Percentiles rank a stretch among this genome's conserved stretches.
Evolutionary conservation across 768 basidiomycete species (phyloP).

Genomic region (Auricularia auricula-judae): DNA sequence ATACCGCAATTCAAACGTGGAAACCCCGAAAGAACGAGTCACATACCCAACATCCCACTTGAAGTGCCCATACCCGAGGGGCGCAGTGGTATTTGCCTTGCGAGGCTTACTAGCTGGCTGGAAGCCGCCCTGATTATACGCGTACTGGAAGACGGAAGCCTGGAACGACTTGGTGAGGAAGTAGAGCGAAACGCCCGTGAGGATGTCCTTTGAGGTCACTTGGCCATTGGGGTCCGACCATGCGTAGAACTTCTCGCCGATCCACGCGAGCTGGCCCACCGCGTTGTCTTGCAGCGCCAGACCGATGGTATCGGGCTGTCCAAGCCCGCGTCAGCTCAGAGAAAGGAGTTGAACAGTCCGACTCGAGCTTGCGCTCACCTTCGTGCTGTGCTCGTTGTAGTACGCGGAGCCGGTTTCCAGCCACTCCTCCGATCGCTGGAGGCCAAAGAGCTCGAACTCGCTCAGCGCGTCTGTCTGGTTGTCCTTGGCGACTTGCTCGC

Average conservation of each 20-base stretch:
- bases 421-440: background rate
- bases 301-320: conserved; percentile 15
- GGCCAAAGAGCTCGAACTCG: conserved; percentile 1
- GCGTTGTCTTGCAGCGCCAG: conserved; percentile 17
- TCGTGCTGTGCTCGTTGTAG: background rate
- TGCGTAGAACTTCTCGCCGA: conserved; percentile 13
- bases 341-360: too few relatives aligned
- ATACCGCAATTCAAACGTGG: background rate
- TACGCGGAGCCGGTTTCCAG: conserved; percentile 5
- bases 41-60: background rate
- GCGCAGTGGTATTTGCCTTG: background rate
- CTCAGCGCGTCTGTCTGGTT: background rate
- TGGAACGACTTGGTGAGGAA: conserved; percentile 15
- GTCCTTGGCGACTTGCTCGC: background rate
- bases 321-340: too few relatives aligned
- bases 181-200: conserved; percentile 16
- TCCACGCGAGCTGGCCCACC: conserved; percentile 16
- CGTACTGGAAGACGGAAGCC: conserved; percentile 12
- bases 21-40: background rate
- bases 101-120: background rate
- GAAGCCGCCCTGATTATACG: conserved; percentile 6
- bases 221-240: conserved; percentile 7
- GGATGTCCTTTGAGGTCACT: conserved; percentile 8
- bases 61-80: conserved; percentile 2
- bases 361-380: conserved; percentile 3